Evolutionary conservation across 176 grass and related monocot species (phyloP).

Genomic region (Olyra latifolia): DNA sequence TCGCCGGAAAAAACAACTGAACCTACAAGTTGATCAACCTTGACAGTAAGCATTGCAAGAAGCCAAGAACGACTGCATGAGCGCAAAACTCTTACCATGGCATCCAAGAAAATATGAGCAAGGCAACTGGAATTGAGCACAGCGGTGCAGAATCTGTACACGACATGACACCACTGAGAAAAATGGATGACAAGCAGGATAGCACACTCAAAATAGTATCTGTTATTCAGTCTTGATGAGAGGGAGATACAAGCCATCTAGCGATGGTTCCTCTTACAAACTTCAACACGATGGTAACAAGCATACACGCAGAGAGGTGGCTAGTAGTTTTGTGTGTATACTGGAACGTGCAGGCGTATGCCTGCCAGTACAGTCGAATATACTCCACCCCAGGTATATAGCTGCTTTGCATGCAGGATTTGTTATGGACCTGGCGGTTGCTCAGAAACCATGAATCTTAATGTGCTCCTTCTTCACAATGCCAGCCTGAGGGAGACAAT

Average conservation of each 20-base stretch:
- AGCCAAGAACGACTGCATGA: neutral
- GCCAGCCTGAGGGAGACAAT: constrained; percentile 52
- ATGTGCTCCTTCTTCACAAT: constrained; percentile 99
- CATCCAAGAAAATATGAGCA: neutral
- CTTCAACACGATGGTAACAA: constrained; percentile 25
- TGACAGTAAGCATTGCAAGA: neutral
- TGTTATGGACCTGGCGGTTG: constrained; percentile 31
- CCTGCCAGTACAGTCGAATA: constrained; percentile 40
- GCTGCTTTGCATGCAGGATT: constrained; percentile 35
- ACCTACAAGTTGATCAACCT: neutral
- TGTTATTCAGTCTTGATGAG: constrained; percentile 49
- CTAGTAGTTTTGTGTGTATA: constrained; percentile 32
- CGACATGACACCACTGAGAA: no score
- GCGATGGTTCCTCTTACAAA: constrained; percentile 39
- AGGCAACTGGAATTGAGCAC: neutral
- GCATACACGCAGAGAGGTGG: constrained; percentile 50
- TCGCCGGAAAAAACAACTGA: neutral
- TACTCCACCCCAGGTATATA: constrained; percentile 38
- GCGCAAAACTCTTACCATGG: neutral
- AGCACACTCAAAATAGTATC: constrained; percentile 10
- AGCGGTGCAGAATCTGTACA: neutral
- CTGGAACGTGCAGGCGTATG: neutral
- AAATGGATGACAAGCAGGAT: neutral
- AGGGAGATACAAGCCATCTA: constrained; percentile 57
- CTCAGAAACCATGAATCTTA: constrained; percentile 99